Conservation (phyloP, 805 yeast species). For the Wickerhamiella azyma region DNA sequence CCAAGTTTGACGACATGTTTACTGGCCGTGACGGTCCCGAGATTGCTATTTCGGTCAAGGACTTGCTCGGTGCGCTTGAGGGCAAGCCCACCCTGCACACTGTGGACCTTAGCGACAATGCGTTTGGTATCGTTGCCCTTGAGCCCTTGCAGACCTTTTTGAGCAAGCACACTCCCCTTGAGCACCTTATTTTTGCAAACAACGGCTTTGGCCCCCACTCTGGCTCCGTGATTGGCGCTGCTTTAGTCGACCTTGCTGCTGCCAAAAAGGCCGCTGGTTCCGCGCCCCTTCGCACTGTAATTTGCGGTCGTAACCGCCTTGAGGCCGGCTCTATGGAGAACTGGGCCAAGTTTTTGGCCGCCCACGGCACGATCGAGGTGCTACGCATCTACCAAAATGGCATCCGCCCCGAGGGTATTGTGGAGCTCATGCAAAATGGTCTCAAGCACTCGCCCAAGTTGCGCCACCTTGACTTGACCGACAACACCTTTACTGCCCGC, state of each 20-base stretch:
- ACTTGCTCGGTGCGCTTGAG: slow-evolving; percentile 59
- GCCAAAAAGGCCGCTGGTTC: slow-evolving; percentile 38
- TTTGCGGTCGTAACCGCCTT: slow-evolving; percentile 94
- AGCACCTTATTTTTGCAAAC: slow-evolving; percentile 79
- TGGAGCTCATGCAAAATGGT: slow-evolving; percentile 59
- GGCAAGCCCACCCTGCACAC: slow-evolving; percentile 54
- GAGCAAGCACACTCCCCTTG: slow-evolving; percentile 59
- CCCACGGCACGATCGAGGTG: slow-evolving; percentile 58
- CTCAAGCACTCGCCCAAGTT: slow-evolving; percentile 47
- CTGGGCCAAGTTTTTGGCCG: slow-evolving; percentile 71
- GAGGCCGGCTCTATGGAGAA: slow-evolving; percentile 88
- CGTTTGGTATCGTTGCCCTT: slow-evolving; percentile 90
- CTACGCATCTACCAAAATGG: slow-evolving; percentile 90
- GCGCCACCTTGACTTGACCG: slow-evolving; percentile 73
- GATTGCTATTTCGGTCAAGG: slow-evolving; percentile 70
- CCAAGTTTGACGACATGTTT: slow-evolving; percentile 76
- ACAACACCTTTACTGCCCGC: slow-evolving; percentile 72
- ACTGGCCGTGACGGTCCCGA: slow-evolving; percentile 92
- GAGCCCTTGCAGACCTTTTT: slow-evolving; percentile 75
- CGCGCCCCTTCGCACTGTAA: slow-evolving; percentile 55
- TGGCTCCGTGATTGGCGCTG: slow-evolving; percentile 85
- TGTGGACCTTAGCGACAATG: slow-evolving; percentile 83
- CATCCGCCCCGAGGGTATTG: slow-evolving; percentile 86
- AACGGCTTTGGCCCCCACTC: slow-evolving; percentile 99
- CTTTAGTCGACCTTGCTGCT: slow-evolving; percentile 55